phyloP scores from a whole-genome alignment of 2,329 filamentous ascomycete genomes.

The Talaromyces sp. region DNA sequence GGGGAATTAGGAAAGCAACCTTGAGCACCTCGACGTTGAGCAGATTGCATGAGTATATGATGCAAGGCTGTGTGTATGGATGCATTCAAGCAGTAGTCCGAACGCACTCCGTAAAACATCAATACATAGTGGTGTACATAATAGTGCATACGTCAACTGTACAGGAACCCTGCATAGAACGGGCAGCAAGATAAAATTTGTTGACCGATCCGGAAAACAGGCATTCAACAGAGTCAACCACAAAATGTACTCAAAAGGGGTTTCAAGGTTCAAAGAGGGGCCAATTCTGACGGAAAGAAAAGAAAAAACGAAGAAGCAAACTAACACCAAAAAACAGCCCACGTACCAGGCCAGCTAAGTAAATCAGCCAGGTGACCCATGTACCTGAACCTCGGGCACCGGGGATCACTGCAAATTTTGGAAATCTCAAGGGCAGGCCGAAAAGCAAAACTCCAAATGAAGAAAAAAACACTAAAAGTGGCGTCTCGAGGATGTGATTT shows the following conservation, averaged over 20 bases:
- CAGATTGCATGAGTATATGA: not conserved
- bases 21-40: not conserved
- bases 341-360: not conserved
- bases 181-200: not conserved
- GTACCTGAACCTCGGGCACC: conserved; percentile 33
- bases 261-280: not conserved
- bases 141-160: conserved; percentile 1
- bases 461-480: conserved; percentile 27
- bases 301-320: not conserved
- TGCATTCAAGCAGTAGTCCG: conserved; percentile 7
- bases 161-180: not conserved
- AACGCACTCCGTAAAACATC: not conserved
- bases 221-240: not conserved
- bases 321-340: not conserved
- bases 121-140: not conserved
- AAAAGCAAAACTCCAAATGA: not conserved
- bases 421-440: conserved; percentile 19
- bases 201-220: not conserved
- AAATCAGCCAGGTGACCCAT: conserved; percentile 23
- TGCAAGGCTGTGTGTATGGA: conserved; percentile 5
- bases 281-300: not conserved
- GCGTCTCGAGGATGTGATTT: conserved; percentile 28
- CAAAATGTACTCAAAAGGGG: not conserved
- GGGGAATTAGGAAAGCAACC: conserved; percentile 1
- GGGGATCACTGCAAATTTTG: conserved; percentile 28